Base-by-base conservation (phyloP, 116 monocot species). In the Papilionanthe hybrid region DNA sequence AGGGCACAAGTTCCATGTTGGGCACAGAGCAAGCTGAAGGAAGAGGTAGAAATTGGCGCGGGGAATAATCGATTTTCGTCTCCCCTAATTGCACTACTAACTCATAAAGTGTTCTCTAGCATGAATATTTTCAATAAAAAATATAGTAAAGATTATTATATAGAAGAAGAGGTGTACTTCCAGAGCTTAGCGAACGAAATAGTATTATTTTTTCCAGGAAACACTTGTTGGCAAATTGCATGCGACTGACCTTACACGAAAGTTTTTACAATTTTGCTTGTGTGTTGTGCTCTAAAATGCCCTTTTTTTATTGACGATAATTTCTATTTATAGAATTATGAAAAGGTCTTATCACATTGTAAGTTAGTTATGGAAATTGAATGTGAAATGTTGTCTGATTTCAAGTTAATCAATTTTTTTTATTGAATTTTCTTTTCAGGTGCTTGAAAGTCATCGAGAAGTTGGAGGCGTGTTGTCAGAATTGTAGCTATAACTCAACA, bases 401-500 rank as follows among this genome's bases (percentile, higher is more conserved):
- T 43, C 73, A 43, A 73, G 19, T 73, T 42, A 43, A 73, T 73
- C 15, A 37, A 7, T 4, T 15, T 3, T 47, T 73, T 49, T 81
- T 48, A 13, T 13, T 78, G 27, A 22, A 13, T 18, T 45, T 47
- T 66, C 79, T 83, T 3, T 74, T 87, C 85, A 96, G 96, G 89
- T 96, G 96, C 77, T 78, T 86, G 67, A 89, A 82, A 84, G 90
- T 92, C 66, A 92, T 96, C 77, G 85, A 91, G 66, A 63, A 91
- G 85, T 81, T 96, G 86, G 90, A 96, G 53, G 84, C 89, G n/a
- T 96, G 94, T 53, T 96, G 96, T 57, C 93, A 93, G 80, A 86
- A 89, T 79, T 92, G 94, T 79, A 83, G 91, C 30, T 93, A 94
- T 81, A 86, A 89, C 18, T 96, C 96, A 27, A 96, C 94, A 55